Conservation (phyloP, 768 basidiomycete genomes). For the Rhodotorula diobovata region DNA sequence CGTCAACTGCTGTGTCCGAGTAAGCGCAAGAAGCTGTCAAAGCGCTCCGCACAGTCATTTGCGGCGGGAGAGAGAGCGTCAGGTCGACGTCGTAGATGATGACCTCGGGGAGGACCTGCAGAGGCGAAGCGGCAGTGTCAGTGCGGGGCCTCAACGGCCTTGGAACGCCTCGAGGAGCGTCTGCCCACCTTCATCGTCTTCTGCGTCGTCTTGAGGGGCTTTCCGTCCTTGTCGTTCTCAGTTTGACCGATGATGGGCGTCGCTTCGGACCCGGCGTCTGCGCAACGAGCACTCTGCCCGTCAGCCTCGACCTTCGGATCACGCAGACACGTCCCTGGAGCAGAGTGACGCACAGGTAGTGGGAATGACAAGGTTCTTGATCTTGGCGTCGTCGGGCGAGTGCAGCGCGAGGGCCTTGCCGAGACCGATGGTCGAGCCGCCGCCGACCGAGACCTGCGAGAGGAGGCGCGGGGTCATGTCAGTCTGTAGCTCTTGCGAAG, state of each 20-base stretch:
- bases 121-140: background rate
- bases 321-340: background rate
- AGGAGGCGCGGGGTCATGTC: background rate
- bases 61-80: constrained; percentile 48
- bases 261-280: constrained; percentile 50
- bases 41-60: constrained; percentile 40
- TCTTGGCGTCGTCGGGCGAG: constrained; percentile 43
- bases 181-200: constrained; percentile 44
- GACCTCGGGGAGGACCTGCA: constrained; percentile 48
- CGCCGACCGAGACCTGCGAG: constrained; percentile 46
- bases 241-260: constrained; percentile 52
- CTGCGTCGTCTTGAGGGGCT: constrained; percentile 49
- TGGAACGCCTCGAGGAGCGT: background rate
- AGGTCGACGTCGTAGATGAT: constrained; percentile 52
- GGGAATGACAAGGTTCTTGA: constrained; percentile 51
- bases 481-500: background rate
- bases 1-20: too few relatives aligned
- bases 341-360: constrained; percentile 45
- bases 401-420: constrained; percentile 51
- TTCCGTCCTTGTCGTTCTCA: constrained; percentile 44
- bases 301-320: too few relatives aligned
- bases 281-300: background rate
- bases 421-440: constrained; percentile 50
- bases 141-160: too few relatives aligned
- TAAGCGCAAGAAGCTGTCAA: background rate